Evolutionary conservation across 768 basidiomycete genomes (phyloP), one percentile per base, ranked within the genome.

Genomic region (Bullera alba): DNA sequence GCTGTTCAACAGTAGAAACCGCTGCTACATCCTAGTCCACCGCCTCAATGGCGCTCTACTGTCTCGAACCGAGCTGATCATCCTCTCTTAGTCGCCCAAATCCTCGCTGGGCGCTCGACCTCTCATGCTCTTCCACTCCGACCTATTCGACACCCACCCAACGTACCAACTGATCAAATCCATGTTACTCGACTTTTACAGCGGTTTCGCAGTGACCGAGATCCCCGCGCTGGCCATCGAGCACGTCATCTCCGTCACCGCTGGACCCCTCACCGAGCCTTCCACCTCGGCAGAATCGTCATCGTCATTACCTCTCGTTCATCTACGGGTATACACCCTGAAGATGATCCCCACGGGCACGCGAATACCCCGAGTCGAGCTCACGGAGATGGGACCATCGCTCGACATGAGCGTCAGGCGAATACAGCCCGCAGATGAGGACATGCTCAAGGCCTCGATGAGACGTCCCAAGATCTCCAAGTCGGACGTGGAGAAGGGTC

Each of bases 51-150:
- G n/a, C n/a, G n/a, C n/a, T n/a, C n/a, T n/a, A n/a, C n/a, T n/a
- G n/a, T n/a, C n/a, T n/a, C n/a, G n/a, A n/a, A n/a, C n/a, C 32
- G 10, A 10, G 32, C 32, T 34, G 10, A 34, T 10, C n/a, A n/a
- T n/a, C 7, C 22, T 12, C 19, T 6, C 16, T 15, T 64, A 91
- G 95, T 85, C 86, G 35, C 78, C 82, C 21, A 96, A 93, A 80
- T 83, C 85, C 14, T 85, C 89, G 3, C 82, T 85, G 21, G 93
- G 91, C 8, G 82, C 89, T 61, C 84, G 87, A 61, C 93, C 95
- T 39, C 74, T 96, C 58, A 83, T 99, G 79, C 89, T 93, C 68
- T 99, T 99, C 67, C 87, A 90, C 14, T 92, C 90, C 0, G 87
- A 89, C 54, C 79, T 96, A 8, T 99, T 97, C 72, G 90, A 93